Evolutionary conservation across 352 stramenopile genomes (phyloP).

Genomic region (Pythium rhizo-oryzae): DNA sequence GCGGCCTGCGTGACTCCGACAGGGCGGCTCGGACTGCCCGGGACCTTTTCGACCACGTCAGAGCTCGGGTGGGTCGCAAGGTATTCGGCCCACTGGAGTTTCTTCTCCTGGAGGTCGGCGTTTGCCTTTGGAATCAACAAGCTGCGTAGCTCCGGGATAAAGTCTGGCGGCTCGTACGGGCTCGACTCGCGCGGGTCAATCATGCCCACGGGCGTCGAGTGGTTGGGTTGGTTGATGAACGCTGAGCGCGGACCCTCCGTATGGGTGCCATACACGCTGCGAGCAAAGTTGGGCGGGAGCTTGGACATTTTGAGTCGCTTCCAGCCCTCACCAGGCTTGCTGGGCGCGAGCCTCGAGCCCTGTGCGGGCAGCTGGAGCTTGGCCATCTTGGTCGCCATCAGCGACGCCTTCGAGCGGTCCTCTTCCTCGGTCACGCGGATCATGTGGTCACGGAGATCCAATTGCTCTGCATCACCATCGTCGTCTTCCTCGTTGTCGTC

Average conservation of each 20-base stretch:
- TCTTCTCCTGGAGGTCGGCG: constrained; percentile 66
- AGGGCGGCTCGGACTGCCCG: background rate
- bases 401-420: constrained; percentile 47
- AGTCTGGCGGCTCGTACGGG: constrained; percentile 59
- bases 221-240: constrained; percentile 73
- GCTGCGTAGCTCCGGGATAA: constrained; percentile 59
- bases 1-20: constrained; percentile 16
- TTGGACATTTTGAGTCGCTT: constrained; percentile 66
- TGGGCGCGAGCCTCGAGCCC: constrained; percentile 15
- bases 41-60: background rate
- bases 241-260: constrained; percentile 59
- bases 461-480: constrained; percentile 35
- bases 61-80: constrained; percentile 18
- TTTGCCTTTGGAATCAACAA: constrained; percentile 58
- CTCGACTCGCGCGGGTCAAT: constrained; percentile 66
- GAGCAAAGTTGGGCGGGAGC: constrained; percentile 62
- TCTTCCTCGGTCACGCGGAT: constrained; percentile 47
- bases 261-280: constrained; percentile 53
- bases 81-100: constrained; percentile 48
- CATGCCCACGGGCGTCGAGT: constrained; percentile 64
- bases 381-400: constrained; percentile 62
- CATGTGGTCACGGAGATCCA: constrained; percentile 54
- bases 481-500: constrained; percentile 31
- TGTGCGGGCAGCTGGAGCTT: constrained; percentile 51
- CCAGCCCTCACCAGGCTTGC: constrained; percentile 61